These are phyloP conservation scores for Lactifluus echinatus DNA, from an alignment of 768 basidiomycete species.

Conservation along the genomic window DNA sequence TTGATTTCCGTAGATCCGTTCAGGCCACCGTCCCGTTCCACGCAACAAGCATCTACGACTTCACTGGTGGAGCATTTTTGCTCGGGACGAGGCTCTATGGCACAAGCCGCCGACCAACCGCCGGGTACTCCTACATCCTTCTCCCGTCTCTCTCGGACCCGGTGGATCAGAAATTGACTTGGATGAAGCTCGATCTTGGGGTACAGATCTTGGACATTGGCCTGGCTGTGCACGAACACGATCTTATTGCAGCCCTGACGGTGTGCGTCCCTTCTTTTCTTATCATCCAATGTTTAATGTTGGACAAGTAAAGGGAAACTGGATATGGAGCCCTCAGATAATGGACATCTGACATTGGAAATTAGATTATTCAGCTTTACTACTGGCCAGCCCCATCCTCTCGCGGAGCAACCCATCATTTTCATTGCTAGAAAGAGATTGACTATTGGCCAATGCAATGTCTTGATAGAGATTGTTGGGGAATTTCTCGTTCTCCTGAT, in stretches of 20 bases:
- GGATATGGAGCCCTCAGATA: neutral
- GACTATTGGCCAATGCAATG: slow-evolving; percentile 6
- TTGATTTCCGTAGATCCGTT: slow-evolving; percentile 1
- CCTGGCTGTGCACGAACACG: slow-evolving; percentile 16
- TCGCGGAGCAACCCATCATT: slow-evolving; percentile 10
- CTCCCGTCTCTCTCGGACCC: slow-evolving; percentile 6
- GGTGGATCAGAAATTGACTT: neutral
- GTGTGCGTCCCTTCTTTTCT: slow-evolving; percentile 8
- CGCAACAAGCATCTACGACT: slow-evolving; percentile 20
- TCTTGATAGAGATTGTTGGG: slow-evolving; percentile 18
- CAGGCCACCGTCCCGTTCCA: slow-evolving; percentile 10
- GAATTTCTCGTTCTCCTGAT: slow-evolving; percentile 15
- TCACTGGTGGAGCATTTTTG: slow-evolving; percentile 18
- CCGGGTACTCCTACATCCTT: slow-evolving; percentile 11
- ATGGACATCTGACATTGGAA: slow-evolving; percentile 7
- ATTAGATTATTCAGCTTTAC: slow-evolving; percentile 16
- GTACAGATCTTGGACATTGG: slow-evolving; percentile 16
- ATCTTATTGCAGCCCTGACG: slow-evolving; percentile 14
- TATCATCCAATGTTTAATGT: neutral
- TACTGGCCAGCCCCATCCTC: slow-evolving; percentile 15
- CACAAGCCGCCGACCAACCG: neutral
- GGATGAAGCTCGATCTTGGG: slow-evolving; percentile 1
- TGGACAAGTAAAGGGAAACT: neutral
- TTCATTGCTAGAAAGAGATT: slow-evolving; percentile 5
- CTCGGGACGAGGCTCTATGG: slow-evolving; percentile 13